Evolutionary conservation across 148 eudicot genomes (phyloP).

Genomic region (Vaccinium macrocarpon): DNA sequence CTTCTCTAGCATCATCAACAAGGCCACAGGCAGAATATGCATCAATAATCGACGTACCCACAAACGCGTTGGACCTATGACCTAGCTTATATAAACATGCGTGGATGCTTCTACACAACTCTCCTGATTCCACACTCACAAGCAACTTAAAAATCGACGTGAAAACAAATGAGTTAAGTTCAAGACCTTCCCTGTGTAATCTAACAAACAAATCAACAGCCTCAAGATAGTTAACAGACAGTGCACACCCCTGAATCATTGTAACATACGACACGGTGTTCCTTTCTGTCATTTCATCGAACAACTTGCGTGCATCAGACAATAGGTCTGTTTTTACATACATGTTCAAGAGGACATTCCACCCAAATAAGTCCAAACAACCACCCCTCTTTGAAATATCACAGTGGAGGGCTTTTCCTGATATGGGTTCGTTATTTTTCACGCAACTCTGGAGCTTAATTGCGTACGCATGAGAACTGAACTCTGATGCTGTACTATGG

Average conservation of each 20-base stretch:
- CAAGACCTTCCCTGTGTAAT: constrained; percentile 67
- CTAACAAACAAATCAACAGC: constrained; percentile 48
- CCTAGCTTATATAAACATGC: constrained; percentile 65
- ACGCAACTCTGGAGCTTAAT: constrained; percentile 51
- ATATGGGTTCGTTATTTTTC: constrained; percentile 18
- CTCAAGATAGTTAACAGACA: constrained; percentile 26
- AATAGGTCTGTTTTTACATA: constrained; percentile 46
- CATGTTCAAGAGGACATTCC: constrained; percentile 59
- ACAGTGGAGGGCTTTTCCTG: constrained; percentile 56
- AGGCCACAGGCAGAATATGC: constrained; percentile 59
- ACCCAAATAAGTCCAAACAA: constrained; percentile 61
- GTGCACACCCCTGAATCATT: constrained; percentile 55
- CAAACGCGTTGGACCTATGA: constrained; percentile 56
- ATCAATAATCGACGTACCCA: constrained; percentile 79
- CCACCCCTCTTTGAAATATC: constrained; percentile 56
- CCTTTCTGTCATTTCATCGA: constrained; percentile 61
- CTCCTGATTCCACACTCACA: constrained; percentile 51
- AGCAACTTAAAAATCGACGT: constrained; percentile 68
- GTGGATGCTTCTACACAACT: constrained; percentile 42
- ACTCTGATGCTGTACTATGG: constrained; percentile 15
- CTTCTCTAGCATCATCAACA: constrained; percentile 49
- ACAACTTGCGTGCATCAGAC: constrained; percentile 50
- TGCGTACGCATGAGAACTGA: constrained; percentile 43
- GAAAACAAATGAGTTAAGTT: constrained; percentile 74
- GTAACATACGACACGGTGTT: constrained; percentile 71